Evolutionary conservation across 2,329 filamentous ascomycete species (phyloP), one percentile per base, ranked within the genome.

Genomic region (Hypocreales sp.): DNA sequence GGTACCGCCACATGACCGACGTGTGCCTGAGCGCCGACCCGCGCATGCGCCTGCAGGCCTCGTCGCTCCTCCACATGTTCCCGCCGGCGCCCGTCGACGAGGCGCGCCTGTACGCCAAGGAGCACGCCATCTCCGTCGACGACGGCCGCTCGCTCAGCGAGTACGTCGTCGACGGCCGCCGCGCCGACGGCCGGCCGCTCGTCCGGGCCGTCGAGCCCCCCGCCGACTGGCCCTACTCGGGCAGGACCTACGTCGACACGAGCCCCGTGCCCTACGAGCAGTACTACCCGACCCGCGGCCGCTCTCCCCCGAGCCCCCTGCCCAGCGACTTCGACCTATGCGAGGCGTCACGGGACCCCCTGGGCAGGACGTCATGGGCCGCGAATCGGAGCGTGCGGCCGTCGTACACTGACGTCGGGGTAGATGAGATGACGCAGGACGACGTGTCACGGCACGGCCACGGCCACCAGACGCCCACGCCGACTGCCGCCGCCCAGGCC

Each of bases 21-120:
- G 72, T 72, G 11, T 95, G 87, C 46, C 60, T 95, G 27, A 78
- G 70, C 36, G 64, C 76, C 16, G 64, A 74, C 32, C 87, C 90
- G 6, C 72, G 79, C 31, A 58, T 71, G 29, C 71, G 90, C 27
- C 57, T 72, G 8, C 73, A 82, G 27, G 87, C 90, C 4, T 71
- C 72, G 26, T 65, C 75, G 15, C 62, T 95, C 10, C 58, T 92
- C 10, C 48, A 53, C 1, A 57, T 73, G 38, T 90, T 92, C 35
- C 81, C 82, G 10, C 32, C 28, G 2, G 28, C 32, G 12, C 25
- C 32, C 9, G 31, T 35, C 17, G 30, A 32, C 7, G 28, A 39
- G 4, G 35, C 33, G 15, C 35, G 35, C 7, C 14, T 40, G 18
- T 42, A 40, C 15, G 36, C 36, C 5, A 23, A 32, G 13, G 28